phyloP scores from a whole-genome alignment of 441 rosid genomes.

The Syzygium malaccense region DNA sequence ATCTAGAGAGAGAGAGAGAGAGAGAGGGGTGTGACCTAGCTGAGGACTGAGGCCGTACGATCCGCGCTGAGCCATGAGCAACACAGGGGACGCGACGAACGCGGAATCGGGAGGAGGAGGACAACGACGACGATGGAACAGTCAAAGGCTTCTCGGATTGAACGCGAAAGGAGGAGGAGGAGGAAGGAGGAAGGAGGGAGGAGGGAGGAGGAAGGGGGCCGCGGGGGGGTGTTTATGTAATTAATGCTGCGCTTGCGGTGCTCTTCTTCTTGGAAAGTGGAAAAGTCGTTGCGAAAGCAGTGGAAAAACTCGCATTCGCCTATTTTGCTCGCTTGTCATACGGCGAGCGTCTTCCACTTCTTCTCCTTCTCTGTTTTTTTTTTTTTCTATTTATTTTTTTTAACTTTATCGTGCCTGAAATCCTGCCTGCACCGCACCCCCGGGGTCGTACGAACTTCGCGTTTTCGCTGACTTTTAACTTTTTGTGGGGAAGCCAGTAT shows the following conservation, averaged over 20 bases:
- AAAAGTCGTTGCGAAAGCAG: not conserved
- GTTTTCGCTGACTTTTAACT: not conserved
- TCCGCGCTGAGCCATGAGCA: conserved; percentile 60
- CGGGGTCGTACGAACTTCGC: not conserved
- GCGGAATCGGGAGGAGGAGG: not conserved
- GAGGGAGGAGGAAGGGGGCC: not conserved
- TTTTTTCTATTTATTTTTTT: not conserved
- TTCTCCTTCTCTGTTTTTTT: not conserved
- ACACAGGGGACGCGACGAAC: conserved; percentile 9
- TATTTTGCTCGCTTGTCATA: not conserved
- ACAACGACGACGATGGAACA: not conserved
- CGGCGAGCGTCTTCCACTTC: not conserved
- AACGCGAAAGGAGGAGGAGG: not conserved
- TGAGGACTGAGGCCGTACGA: conserved; percentile 51
- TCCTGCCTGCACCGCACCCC: not conserved
- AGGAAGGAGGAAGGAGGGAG: not conserved
- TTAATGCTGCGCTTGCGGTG: not conserved
- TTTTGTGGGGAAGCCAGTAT: not conserved
- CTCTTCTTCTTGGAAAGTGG: not conserved
- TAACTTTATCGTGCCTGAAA: not conserved
- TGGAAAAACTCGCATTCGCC: not conserved
- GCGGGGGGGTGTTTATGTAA: not conserved
- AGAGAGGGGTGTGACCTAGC: conserved; percentile 37
- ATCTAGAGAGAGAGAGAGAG: not conserved
- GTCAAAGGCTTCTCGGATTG: not conserved